Conservation (phyloP, 176 grass and related monocot genomes). For the Aegilops sharonensis region DNA sequence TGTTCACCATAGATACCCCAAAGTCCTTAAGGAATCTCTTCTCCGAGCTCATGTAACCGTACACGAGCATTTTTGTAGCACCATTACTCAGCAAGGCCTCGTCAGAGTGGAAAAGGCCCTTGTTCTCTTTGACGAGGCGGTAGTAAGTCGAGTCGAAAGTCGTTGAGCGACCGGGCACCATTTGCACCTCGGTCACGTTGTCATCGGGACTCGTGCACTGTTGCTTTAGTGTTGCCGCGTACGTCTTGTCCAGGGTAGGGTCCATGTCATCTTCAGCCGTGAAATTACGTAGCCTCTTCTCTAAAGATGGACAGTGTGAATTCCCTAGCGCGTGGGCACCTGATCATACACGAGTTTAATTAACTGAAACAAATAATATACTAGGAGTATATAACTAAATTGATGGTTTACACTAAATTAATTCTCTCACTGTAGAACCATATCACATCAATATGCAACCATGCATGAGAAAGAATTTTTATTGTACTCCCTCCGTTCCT, state of each 20-base stretch:
- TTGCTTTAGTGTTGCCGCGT: conserved; percentile 25
- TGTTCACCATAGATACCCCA: conserved; percentile 61
- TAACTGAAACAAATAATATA: background rate
- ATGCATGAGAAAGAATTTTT: no score
- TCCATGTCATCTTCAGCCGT: conserved; percentile 38
- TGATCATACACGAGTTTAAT: conserved; percentile 11
- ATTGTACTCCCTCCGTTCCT: no score
- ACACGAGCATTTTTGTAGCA: conserved; percentile 43
- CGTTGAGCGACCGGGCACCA: conserved; percentile 70
- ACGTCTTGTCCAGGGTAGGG: conserved; percentile 46
- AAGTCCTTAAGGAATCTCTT: conserved; percentile 61
- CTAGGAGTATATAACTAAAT: no score
- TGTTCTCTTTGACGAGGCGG: conserved; percentile 32
- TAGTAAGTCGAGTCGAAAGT: conserved; percentile 70
- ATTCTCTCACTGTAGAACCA: no score
- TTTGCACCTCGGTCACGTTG: conserved; percentile 59
- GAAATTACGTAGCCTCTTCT: conserved; percentile 57
- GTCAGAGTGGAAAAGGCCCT: conserved; percentile 68
- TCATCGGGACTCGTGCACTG: conserved; percentile 34
- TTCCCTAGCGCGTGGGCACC: conserved; percentile 64
- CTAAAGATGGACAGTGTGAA: conserved; percentile 69
- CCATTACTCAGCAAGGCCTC: conserved; percentile 58
- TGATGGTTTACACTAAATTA: no score
- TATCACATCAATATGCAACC: no score
- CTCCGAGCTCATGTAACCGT: conserved; percentile 18